phyloP scores from a whole-genome alignment of 139 green algal genomes.

The Yamagishiella unicocca region DNA sequence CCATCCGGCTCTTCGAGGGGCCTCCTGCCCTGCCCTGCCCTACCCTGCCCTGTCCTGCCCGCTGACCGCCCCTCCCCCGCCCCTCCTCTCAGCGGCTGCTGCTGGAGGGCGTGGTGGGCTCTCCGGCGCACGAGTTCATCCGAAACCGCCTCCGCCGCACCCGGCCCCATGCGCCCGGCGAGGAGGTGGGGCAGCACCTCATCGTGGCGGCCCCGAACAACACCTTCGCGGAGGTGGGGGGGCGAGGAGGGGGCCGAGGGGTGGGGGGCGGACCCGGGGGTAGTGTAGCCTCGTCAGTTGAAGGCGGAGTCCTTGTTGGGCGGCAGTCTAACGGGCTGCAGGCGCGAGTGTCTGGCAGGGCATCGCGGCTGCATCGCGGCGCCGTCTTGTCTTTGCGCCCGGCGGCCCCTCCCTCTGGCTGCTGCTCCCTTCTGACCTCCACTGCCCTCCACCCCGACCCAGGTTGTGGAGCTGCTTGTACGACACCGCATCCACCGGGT shows the following conservation, averaged over 20 bases:
- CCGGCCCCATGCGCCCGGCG: slow-evolving; percentile 58
- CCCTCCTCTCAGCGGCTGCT: slow-evolving; percentile 19
- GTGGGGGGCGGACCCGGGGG: no score
- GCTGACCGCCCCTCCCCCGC: background rate
- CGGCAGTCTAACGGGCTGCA: no score
- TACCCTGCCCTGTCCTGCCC: background rate
- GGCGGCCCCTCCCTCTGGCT: background rate
- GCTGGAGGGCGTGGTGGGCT: slow-evolving; percentile 59
- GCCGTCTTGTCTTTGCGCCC: no score
- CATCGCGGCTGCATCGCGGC: no score
- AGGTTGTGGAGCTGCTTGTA: slow-evolving; percentile 78
- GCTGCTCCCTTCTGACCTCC: background rate
- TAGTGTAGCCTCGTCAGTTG: no score
- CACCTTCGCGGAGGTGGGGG: slow-evolving; percentile 49
- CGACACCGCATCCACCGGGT: slow-evolving; percentile 78
- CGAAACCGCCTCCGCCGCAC: slow-evolving; percentile 46
- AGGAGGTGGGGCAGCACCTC: slow-evolving; percentile 78
- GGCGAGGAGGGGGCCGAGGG: background rate
- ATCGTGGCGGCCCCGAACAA: slow-evolving; percentile 60
- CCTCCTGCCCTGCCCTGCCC: background rate
- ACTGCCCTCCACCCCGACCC: background rate
- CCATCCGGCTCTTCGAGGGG: no score
- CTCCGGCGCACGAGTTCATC: slow-evolving; percentile 51
- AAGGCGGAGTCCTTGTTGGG: no score
- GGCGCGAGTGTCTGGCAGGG: no score